A percentile compares a stretch with the other conserved stretches of the same genome.
phyloP scores from a whole-genome alignment of 306 rosid genomes.

The Quercus parvula region DNA sequence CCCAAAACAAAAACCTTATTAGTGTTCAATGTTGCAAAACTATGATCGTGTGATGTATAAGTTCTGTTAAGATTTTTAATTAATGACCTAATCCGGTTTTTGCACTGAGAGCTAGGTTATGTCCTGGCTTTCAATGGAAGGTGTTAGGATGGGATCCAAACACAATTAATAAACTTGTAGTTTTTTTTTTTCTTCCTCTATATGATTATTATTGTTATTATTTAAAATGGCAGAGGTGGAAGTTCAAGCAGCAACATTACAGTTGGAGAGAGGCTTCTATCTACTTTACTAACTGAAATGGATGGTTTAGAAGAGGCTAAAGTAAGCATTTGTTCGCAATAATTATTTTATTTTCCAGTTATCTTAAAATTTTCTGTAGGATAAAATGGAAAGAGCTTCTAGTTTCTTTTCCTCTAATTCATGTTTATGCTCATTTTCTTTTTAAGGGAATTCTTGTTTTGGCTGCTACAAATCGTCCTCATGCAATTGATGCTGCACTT shows the following conservation, averaged over 20 bases:
- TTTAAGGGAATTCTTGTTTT: constrained; percentile 83
- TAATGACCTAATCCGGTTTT: not conserved
- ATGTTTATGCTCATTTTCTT: constrained; percentile 6
- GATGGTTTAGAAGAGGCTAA: constrained; percentile 94
- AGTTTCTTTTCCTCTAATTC: constrained; percentile 1
- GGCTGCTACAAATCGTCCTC: constrained; percentile 97
- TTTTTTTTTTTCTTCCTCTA: not conserved
- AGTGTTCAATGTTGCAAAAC: not conserved
- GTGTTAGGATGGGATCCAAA: not conserved
- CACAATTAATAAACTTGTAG: not conserved
- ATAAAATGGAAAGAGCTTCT: constrained; percentile 10
- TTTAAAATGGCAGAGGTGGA: constrained; percentile 60
- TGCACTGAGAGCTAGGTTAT: not conserved
- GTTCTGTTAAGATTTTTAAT: not conserved
- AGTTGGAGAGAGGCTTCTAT: constrained; percentile 86
- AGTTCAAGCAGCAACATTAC: constrained; percentile 56
- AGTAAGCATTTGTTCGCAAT: constrained; percentile 36
- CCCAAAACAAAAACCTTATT: not conserved
- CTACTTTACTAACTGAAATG: constrained; percentile 91
- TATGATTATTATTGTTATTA: constrained; percentile 9
- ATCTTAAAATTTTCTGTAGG: not conserved
- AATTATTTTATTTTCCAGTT: constrained; percentile 5
- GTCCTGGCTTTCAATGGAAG: not conserved
- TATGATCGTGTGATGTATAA: not conserved
- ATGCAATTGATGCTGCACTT: constrained; percentile 83